Percentiles rank a stretch among this genome's conserved stretches.
Conservation (phyloP, 192 early-diverging fungal species). For the Backusella psychrophila region DNA sequence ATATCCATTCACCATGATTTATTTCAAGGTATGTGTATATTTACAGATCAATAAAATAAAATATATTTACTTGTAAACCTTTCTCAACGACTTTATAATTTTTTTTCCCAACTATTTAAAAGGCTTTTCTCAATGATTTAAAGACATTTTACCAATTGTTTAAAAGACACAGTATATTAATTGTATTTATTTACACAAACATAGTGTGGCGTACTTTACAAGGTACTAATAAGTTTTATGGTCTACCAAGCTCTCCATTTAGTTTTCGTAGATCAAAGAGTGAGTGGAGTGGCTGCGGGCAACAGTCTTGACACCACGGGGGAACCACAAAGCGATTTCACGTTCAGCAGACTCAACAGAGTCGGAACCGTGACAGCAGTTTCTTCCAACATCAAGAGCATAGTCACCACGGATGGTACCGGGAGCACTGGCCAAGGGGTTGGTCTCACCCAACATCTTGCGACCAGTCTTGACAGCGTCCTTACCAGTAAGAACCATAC, state of each 20-base stretch:
- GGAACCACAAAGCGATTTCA: constrained; percentile 69
- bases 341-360: constrained; percentile 83
- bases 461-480: constrained; percentile 89
- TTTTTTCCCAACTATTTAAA: no score
- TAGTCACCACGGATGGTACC: constrained; percentile 98
- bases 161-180: no score
- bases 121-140: no score
- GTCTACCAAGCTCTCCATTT: neutral
- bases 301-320: constrained; percentile 26
- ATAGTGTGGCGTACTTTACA: no score
- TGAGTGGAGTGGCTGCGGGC: constrained; percentile 20
- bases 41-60: no score
- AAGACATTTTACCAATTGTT: no score
- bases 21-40: no score
- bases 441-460: constrained; percentile 85
- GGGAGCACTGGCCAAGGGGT: constrained; percentile 84
- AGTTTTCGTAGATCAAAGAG: constrained; percentile 39
- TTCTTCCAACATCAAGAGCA: constrained; percentile 78
- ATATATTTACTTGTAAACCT: no score
- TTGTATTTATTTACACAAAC: no score
- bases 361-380: constrained; percentile 95
- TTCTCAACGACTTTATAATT: no score
- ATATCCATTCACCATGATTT: no score
- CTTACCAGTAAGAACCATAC: constrained; percentile 93
- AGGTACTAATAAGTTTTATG: no score